These are phyloP conservation scores for Dactylellina drechsleri DNA, from an alignment of 2,329 filamentous ascomycete species.

Conservation along the genomic window DNA sequence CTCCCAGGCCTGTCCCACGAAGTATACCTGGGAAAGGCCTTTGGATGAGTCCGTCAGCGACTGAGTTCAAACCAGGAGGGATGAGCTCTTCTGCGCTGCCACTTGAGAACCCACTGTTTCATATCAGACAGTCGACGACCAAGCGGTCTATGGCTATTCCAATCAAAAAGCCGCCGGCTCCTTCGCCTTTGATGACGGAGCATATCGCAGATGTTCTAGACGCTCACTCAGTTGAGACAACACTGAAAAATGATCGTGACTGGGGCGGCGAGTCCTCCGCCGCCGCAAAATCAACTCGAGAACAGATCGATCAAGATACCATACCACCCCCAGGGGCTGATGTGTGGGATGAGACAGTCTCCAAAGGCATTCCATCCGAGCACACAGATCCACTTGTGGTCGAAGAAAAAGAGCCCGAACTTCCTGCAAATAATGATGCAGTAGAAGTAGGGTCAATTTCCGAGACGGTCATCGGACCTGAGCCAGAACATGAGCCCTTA, in stretches of 20 bases:
- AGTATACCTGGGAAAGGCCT: background rate
- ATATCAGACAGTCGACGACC: background rate
- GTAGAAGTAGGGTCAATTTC: constrained; percentile 18
- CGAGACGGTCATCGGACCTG: constrained; percentile 18
- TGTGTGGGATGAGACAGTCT: background rate
- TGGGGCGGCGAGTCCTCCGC: background rate
- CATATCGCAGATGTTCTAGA: background rate
- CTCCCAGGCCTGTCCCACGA: constrained; percentile 14
- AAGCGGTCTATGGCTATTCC: constrained; percentile 51
- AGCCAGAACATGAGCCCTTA: constrained; percentile 2
- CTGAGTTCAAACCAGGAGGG: constrained; percentile 19
- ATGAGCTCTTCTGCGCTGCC: constrained; percentile 14
- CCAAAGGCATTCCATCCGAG: background rate
- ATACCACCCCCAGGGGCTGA: background rate
- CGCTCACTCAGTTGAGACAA: background rate
- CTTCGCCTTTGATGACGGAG: background rate
- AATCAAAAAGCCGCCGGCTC: constrained; percentile 33
- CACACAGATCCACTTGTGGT: background rate
- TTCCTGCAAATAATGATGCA: background rate
- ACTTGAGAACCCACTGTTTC: constrained; percentile 24
- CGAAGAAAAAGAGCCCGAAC: background rate
- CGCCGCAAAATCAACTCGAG: background rate
- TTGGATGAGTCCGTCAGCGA: constrained; percentile 33
- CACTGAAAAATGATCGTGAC: background rate
- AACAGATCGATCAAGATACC: background rate